Percentiles rank a stretch among this genome's conserved stretches.
These are phyloP conservation scores for Rhodotorula kratochvilovae DNA, from an alignment of 768 basidiomycete genomes.

Conservation along the genomic window DNA sequence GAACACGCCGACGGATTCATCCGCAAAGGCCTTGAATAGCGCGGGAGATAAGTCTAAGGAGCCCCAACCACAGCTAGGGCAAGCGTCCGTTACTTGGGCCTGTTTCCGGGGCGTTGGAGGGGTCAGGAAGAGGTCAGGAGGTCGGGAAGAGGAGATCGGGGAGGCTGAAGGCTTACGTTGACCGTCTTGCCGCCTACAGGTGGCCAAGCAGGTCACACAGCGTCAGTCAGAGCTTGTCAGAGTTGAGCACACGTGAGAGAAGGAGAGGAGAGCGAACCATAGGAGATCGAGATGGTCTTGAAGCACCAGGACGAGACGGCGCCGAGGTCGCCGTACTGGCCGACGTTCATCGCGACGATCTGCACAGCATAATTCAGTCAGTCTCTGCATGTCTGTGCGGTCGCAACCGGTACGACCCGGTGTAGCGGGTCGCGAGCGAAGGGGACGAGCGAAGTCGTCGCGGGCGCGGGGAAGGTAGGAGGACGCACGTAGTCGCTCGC, in stretches of 20 bases:
- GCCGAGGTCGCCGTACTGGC: conserved; percentile 36
- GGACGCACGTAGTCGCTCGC: conserved; percentile 18
- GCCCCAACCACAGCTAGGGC: conserved; percentile 47
- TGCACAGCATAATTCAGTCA: neutral
- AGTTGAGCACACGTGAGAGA: too few relatives aligned
- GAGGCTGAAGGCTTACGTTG: neutral
- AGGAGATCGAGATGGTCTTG: conserved; percentile 52
- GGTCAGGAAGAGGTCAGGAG: neutral
- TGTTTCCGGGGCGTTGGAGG: neutral
- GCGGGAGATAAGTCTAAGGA: conserved; percentile 54
- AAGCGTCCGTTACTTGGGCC: conserved; percentile 53
- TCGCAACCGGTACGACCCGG: neutral
- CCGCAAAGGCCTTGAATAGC: conserved; percentile 53
- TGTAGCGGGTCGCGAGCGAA: neutral
- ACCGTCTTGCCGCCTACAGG: conserved; percentile 21
- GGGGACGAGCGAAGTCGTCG: neutral
- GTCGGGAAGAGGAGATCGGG: neutral
- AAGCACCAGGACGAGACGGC: conserved; percentile 47
- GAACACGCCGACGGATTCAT: conserved; percentile 48
- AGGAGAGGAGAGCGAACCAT: conserved; percentile 26
- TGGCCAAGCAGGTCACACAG: neutral
- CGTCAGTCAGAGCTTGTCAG: too few relatives aligned
- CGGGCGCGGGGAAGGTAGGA: too few relatives aligned
- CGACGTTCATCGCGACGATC: conserved; percentile 38
- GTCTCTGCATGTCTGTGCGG: neutral